Evolutionary conservation across 352 stramenopile species (phyloP).

Genomic region (Globisporangium parvum): DNA sequence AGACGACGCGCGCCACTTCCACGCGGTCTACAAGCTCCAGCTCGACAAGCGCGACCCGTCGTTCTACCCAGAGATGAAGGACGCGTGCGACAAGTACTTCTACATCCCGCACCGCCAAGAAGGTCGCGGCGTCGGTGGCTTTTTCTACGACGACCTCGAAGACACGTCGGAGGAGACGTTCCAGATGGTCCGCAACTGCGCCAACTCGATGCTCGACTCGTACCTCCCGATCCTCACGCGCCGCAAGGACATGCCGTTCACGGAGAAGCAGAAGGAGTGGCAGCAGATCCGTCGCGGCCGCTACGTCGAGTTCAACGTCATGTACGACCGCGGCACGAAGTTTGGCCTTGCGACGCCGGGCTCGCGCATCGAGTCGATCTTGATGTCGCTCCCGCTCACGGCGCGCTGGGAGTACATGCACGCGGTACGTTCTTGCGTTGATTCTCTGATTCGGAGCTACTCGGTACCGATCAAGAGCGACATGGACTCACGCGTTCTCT

Average conservation of each 20-base stretch:
- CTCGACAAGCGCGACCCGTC: conserved; percentile 92
- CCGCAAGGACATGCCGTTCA: conserved; percentile 95
- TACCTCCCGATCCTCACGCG: conserved; percentile 95
- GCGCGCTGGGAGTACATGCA: conserved; percentile 96
- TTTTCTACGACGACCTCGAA: conserved; percentile 98
- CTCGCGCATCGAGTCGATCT: conserved; percentile 97
- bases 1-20: conserved; percentile 96
- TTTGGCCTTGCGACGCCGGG: conserved; percentile 96
- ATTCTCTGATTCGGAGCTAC: conserved; percentile 1
- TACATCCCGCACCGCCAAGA: conserved; percentile 95
- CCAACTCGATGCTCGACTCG: conserved; percentile 85
- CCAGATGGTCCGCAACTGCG: conserved; percentile 70
- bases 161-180: conserved; percentile 89
- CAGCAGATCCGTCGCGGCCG: conserved; percentile 95
- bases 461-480: not conserved
- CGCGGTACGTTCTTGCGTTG: conserved; percentile 20
- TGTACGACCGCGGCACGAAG: conserved; percentile 98
- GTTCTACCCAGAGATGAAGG: conserved; percentile 95
- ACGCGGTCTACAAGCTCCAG: conserved; percentile 94
- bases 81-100: conserved; percentile 97
- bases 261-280: conserved; percentile 95
- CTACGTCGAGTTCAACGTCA: conserved; percentile 99
- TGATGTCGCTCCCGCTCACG: conserved; percentile 98
- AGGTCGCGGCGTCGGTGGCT: conserved; percentile 93
- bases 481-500: conserved; percentile 1